Evolutionary conservation across 257 asterid species (phyloP).

Genomic region (Solanum pimpinellifolium): DNA sequence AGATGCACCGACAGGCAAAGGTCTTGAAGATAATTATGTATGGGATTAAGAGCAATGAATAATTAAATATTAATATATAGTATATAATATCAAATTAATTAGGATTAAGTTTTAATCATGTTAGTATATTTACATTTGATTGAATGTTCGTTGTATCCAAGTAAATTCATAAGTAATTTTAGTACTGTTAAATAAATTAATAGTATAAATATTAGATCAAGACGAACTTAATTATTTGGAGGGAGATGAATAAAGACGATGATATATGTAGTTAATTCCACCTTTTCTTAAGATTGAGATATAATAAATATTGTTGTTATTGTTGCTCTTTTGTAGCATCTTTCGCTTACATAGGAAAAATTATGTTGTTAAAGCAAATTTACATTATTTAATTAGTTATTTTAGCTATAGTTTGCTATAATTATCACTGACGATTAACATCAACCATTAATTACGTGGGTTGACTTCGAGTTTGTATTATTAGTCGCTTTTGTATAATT

Average conservation of each 20-base stretch:
- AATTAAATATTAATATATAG: neutral
- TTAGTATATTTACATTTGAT: neutral
- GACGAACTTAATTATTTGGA: neutral
- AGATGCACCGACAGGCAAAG: neutral
- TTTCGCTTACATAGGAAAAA: no score
- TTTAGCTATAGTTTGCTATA: rapidly evolving
- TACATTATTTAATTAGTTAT: no score
- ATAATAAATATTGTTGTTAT: neutral
- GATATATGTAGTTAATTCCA: neutral
- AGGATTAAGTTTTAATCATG: neutral
- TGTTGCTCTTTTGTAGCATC: no score
- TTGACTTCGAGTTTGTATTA: rapidly evolving
- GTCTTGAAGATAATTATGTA: neutral
- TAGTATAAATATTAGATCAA: neutral
- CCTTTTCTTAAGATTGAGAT: neutral
- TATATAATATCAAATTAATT: neutral
- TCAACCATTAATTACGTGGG: no score
- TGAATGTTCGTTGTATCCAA: neutral
- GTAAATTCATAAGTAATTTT: neutral
- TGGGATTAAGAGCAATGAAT: neutral
- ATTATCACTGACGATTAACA: no score
- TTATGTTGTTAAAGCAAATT: no score
- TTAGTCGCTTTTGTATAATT: no score
- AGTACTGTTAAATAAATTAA: neutral
- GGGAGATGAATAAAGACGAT: neutral